Evolutionary conservation across 129 eudicot species (phyloP).

Genomic region (Chrysanthemum seticuspe): DNA sequence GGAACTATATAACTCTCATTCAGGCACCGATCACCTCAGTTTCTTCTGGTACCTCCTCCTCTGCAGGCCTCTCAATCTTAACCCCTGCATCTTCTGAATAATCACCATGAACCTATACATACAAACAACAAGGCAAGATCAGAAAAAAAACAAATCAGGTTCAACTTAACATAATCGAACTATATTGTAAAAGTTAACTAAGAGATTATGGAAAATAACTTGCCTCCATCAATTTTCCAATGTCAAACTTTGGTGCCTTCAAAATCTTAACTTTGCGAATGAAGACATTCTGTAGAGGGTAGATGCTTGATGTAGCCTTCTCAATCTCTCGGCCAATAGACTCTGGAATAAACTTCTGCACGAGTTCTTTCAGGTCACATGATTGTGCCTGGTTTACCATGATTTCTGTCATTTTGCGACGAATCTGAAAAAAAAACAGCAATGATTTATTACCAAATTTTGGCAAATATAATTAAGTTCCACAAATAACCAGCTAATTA

Average conservation of each 20-base stretch:
- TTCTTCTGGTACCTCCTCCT: constrained; percentile 53
- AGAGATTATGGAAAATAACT: not conserved
- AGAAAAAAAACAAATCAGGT: not conserved
- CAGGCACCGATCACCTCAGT: constrained; percentile 77
- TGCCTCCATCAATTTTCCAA: constrained; percentile 80
- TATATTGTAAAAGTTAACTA: not conserved
- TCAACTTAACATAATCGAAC: not conserved
- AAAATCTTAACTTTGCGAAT: constrained; percentile 78
- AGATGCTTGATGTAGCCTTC: constrained; percentile 83
- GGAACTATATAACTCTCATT: constrained; percentile 18
- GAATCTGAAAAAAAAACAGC: constrained; percentile 37
- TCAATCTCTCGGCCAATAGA: constrained; percentile 79
- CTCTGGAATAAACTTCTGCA: constrained; percentile 70
- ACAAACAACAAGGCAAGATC: not conserved
- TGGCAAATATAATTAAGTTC: not conserved
- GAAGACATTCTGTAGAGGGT: constrained; percentile 73
- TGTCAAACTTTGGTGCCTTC: constrained; percentile 84
- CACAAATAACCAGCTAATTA: not conserved
- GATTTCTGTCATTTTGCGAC: constrained; percentile 83
- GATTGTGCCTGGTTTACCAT: constrained; percentile 79
- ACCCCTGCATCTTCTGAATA: constrained; percentile 69
- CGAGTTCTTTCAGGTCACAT: constrained; percentile 74
- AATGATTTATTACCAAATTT: not conserved
- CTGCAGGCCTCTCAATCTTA: constrained; percentile 69
- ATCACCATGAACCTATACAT: constrained; percentile 68